Conservation (phyloP, 208 protist genomes). For the Wallacemonas sp. region DNA sequence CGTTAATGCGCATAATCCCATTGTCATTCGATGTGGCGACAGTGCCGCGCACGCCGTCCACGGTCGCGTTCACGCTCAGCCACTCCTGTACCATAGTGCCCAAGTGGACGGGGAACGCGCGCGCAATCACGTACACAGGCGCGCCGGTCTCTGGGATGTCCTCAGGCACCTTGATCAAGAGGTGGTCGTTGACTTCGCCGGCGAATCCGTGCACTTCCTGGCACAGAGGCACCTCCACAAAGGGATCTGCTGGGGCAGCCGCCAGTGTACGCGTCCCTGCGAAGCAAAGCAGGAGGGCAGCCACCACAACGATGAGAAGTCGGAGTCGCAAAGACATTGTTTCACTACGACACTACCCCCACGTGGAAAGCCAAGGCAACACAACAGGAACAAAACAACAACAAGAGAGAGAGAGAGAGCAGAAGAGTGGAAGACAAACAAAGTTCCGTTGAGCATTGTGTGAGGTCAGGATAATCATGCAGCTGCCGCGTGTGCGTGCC, state of each 20-base stretch:
- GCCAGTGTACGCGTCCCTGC: background rate
- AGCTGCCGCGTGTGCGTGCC: no score
- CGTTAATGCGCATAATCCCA: slow-evolving; percentile 52
- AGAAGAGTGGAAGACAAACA: background rate
- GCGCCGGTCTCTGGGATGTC: slow-evolving; percentile 26
- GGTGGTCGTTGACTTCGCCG: slow-evolving; percentile 57
- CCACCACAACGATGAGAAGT: background rate
- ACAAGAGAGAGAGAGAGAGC: slow-evolving; percentile 6
- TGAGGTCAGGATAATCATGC: no score
- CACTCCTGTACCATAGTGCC: slow-evolving; percentile 30
- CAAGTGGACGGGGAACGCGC: slow-evolving; percentile 36
- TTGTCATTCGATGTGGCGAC: slow-evolving; percentile 45
- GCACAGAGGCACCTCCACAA: slow-evolving; percentile 36
- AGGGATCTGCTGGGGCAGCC: background rate
- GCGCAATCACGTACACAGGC: slow-evolving; percentile 59
- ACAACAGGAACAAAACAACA: background rate
- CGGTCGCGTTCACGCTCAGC: slow-evolving; percentile 67
- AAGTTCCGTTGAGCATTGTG: no score
- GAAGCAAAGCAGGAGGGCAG: background rate
- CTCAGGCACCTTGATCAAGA: slow-evolving; percentile 41
- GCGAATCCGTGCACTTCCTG: slow-evolving; percentile 71
- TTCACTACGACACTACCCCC: no score
- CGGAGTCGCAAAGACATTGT: no score
- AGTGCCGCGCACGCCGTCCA: slow-evolving; percentile 30
- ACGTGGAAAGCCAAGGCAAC: no score